These are phyloP conservation scores for Colletotrichum sp. DNA, from an alignment of 2,329 filamentous ascomycete genomes.

Conservation along the genomic window DNA sequence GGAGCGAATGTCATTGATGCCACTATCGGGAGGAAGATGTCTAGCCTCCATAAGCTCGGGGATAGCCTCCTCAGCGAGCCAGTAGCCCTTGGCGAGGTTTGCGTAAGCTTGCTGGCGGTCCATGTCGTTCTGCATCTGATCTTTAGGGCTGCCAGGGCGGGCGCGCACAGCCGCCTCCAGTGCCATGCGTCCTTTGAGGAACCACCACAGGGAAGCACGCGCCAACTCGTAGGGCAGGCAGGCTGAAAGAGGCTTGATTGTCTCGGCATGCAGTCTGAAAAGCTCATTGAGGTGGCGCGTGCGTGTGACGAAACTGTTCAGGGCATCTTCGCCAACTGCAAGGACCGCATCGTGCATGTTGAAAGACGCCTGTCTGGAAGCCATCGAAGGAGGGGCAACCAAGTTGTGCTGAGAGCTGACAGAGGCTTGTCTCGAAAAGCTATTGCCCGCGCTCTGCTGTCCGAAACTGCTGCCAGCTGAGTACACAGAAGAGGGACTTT, in stretches of 20 bases:
- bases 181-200: slow-evolving; percentile 78
- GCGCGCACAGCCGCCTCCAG: slow-evolving; percentile 76
- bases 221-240: slow-evolving; percentile 72
- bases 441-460: slow-evolving; percentile 2
- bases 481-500: slow-evolving; percentile 43
- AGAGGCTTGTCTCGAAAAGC: slow-evolving; percentile 20
- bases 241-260: slow-evolving; percentile 67
- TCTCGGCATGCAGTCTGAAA: slow-evolving; percentile 80
- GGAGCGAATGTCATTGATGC: slow-evolving; percentile 59
- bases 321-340: slow-evolving; percentile 66
- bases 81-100: slow-evolving; percentile 84
- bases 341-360: slow-evolving; percentile 45
- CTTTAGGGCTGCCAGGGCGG: slow-evolving; percentile 59
- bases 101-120: slow-evolving; percentile 79
- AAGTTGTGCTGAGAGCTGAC: slow-evolving; percentile 20
- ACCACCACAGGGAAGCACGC: slow-evolving; percentile 86
- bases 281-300: slow-evolving; percentile 77
- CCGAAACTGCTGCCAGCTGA: slow-evolving; percentile 19
- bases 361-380: slow-evolving; percentile 35
- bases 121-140: slow-evolving; percentile 58
- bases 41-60: slow-evolving; percentile 53
- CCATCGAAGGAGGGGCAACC: slow-evolving; percentile 28
- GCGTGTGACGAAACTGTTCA: slow-evolving; percentile 72
- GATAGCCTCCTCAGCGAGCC: slow-evolving; percentile 69
- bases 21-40: slow-evolving; percentile 45